Evolutionary conservation across 228 moss, liverwort and hornwort genomes (phyloP).

Genomic region (Sphagnum fallax): DNA sequence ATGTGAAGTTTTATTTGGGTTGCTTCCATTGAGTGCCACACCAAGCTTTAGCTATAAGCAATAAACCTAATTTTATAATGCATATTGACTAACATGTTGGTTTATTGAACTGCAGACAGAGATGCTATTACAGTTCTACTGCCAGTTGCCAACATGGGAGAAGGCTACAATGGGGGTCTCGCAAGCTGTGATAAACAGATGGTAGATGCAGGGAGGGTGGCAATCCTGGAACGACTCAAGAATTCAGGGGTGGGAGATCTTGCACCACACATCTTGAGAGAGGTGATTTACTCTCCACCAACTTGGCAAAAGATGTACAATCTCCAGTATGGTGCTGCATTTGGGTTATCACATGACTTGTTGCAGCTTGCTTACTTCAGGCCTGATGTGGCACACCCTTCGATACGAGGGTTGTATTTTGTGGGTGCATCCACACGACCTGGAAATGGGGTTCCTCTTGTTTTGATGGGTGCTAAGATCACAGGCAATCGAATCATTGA

Average conservation of each 20-base stretch:
- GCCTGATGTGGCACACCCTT: constrained; percentile 30
- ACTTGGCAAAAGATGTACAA: constrained; percentile 26
- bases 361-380: constrained; percentile 37
- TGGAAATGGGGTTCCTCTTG: constrained; percentile 37
- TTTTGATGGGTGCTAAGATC: constrained; percentile 33
- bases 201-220: constrained; percentile 16
- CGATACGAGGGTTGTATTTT: constrained; percentile 27
- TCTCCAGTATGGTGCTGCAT: constrained; percentile 32
- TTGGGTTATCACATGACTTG: constrained; percentile 33
- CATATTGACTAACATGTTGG: too few species aligned
- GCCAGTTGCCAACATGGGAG: too few species aligned
- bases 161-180: too few species aligned
- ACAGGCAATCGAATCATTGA: constrained; percentile 22
- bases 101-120: too few species aligned
- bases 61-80: too few species aligned
- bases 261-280: constrained; percentile 13
- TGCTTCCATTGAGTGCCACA: too few species aligned
- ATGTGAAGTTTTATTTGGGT: too few species aligned
- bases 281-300: constrained; percentile 29
- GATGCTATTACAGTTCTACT: too few species aligned
- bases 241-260: constrained; percentile 22
- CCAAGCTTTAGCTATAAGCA: too few species aligned
- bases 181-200: constrained; percentile 11
- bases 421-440: constrained; percentile 33
- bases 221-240: constrained; percentile 13